Conservation (phyloP, 2,329 filamentous ascomycete genomes). For the Hymenoscyphus linearis region DNA sequence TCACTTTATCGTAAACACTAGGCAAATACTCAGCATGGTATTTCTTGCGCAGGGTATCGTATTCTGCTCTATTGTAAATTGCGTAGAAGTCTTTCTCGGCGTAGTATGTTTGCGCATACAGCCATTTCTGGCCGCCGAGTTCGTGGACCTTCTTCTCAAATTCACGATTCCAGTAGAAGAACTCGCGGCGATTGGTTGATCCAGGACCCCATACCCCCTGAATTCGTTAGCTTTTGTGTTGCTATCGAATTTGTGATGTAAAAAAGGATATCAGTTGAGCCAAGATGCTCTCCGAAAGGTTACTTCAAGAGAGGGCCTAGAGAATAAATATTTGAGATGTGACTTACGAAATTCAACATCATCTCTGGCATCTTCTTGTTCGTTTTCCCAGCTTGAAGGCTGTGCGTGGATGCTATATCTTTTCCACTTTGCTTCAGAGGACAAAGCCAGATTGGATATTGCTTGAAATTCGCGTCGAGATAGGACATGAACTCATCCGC, state of each 20-base stretch:
- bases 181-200: slow-evolving; percentile 46
- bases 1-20: slow-evolving; percentile 67
- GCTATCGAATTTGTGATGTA: background rate
- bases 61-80: slow-evolving; percentile 54
- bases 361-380: slow-evolving; percentile 35
- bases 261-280: no score
- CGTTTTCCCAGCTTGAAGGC: slow-evolving; percentile 15
- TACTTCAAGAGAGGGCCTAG: background rate
- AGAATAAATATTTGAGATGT: background rate
- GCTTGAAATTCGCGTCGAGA: slow-evolving; percentile 35
- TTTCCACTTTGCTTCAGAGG: slow-evolving; percentile 37
- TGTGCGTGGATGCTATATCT: slow-evolving; percentile 17
- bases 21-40: slow-evolving; percentile 60
- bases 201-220: slow-evolving; percentile 72
- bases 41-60: slow-evolving; percentile 56
- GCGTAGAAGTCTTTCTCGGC: slow-evolving; percentile 62
- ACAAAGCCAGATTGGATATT: slow-evolving; percentile 48
- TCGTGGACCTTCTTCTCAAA: slow-evolving; percentile 64
- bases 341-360: slow-evolving; percentile 50
- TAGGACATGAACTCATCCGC: slow-evolving; percentile 46
- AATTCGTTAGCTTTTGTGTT: background rate
- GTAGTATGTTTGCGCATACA: slow-evolving; percentile 84
- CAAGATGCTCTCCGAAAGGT: background rate
- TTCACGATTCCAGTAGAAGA: slow-evolving; percentile 62
- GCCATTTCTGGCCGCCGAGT: slow-evolving; percentile 75